Evolutionary conservation across 1,284 basidiomycete genomes (phyloP).

Genomic region (Rhodotorula mucilaginosa): DNA sequence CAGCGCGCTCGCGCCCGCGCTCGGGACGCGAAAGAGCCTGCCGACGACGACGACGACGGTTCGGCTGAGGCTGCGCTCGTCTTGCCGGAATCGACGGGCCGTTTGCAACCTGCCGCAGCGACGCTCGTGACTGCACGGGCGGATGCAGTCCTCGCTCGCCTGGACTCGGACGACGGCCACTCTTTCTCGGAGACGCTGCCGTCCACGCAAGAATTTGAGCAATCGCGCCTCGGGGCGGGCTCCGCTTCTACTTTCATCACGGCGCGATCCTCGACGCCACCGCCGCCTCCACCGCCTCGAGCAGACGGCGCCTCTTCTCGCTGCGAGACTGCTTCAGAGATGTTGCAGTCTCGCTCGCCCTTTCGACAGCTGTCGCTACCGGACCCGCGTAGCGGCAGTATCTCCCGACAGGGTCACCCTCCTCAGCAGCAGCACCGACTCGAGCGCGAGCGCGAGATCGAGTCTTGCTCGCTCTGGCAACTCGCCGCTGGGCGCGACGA

Average conservation of each 20-base stretch:
- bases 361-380: constrained; percentile 16
- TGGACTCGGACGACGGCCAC: not conserved
- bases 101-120: constrained; percentile 4
- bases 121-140: constrained; percentile 5
- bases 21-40: not conserved
- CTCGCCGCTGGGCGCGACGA: constrained; percentile 11
- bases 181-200: constrained; percentile 4
- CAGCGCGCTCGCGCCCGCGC: not conserved
- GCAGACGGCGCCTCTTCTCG: too few species aligned
- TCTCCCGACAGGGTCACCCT: constrained; percentile 2
- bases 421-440: not conserved
- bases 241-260: too few species aligned
- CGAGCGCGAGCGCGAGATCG: too few species aligned
- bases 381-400: constrained; percentile 12
- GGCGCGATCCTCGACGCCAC: not conserved
- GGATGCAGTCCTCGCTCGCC: constrained; percentile 1
- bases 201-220: constrained; percentile 30
- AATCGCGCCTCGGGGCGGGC: constrained; percentile 5
- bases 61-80: not conserved
- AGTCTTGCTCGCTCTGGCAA: not conserved
- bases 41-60: not conserved
- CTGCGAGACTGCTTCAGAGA: not conserved
- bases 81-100: constrained; percentile 21
- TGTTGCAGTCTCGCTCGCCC: constrained; percentile 5
- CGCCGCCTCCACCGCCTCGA: too few species aligned